These are phyloP conservation scores for Leccinum proliferum DNA, from an alignment of 1,284 basidiomycete genomes.

Conservation along the genomic window DNA sequence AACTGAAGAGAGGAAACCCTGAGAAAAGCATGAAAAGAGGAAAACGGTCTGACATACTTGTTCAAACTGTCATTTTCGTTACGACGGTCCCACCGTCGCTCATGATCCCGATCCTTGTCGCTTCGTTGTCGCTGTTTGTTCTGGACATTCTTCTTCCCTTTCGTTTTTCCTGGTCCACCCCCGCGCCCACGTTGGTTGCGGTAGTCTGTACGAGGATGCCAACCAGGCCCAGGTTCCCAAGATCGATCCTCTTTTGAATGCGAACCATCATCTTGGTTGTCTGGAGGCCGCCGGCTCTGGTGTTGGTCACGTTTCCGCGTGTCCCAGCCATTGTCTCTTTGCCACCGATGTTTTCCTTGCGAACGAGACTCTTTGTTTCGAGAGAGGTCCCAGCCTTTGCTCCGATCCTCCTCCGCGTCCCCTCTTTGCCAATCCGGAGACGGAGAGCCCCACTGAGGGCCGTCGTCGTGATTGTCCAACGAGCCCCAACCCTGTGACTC, in stretches of 20 bases:
- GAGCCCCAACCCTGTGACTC: slow-evolving; percentile 39
- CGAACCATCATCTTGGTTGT: slow-evolving; percentile 26
- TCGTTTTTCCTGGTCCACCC: slow-evolving; percentile 31
- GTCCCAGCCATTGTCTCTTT: slow-evolving; percentile 36
- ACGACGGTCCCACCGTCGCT: slow-evolving; percentile 43
- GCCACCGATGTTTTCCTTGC: slow-evolving; percentile 31
- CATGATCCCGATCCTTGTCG: slow-evolving; percentile 31
- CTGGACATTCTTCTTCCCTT: slow-evolving; percentile 34
- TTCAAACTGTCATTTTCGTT: slow-evolving; percentile 61
- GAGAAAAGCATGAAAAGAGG: not conserved
- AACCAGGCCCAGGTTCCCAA: slow-evolving; percentile 62
- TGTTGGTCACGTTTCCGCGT: slow-evolving; percentile 30
- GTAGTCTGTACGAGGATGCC: slow-evolving; percentile 41
- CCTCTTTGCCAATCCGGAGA: slow-evolving; percentile 34
- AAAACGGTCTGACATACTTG: slow-evolving; percentile 45
- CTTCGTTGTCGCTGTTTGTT: slow-evolving; percentile 54
- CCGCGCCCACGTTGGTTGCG: slow-evolving; percentile 36
- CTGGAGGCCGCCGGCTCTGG: slow-evolving; percentile 27
- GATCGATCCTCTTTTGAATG: slow-evolving; percentile 38
- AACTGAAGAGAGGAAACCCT: slow-evolving; percentile 31
- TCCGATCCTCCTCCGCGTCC: slow-evolving; percentile 28
- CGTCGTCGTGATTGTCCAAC: slow-evolving; percentile 35
- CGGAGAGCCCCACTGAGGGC: slow-evolving; percentile 37
- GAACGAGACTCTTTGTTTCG: slow-evolving; percentile 22
- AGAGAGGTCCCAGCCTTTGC: slow-evolving; percentile 26